Base-by-base conservation (phyloP, 2,329 filamentous ascomycete species). In the Aspergillus brasiliensis region DNA sequence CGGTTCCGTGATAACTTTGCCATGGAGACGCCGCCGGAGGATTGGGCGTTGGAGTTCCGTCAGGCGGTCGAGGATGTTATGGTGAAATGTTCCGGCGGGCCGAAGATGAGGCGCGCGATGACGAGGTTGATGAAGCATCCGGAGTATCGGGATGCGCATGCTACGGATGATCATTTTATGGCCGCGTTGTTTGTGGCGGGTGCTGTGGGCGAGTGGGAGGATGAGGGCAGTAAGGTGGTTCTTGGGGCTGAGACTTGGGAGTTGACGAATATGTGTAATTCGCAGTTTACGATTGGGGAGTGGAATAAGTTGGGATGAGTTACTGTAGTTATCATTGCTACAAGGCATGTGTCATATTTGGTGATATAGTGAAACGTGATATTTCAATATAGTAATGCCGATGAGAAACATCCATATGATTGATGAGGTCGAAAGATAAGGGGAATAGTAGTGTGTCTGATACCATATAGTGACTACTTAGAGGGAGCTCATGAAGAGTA, bases 141-240 rank as follows among this genome's bases (percentile, higher is more conserved):
- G 0, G 77, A 80, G 49, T 90, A 83, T 67, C 75, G 87, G 15
- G 87, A 89, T 65, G 88, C 88, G 0, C 88, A 90, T 74, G 87
- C 81, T 0, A 90, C 88, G 0, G 88, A 91, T 67, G 88, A 90
- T 69, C 87, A 90, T 68, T 90, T 88, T 64, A 89, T 90, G 84
- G 77, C 86, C 0, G 80, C 84, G 3, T 77, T 86, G 67, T 90
- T 90, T 73, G 82, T 87, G 0, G 84, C 86, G 0, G 88, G 88
- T 1, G 77, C 82, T 3, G 78, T 77, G 28, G 81, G 86, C 1
- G 80, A 80, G 31, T 67, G 73, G 55, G 80, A 81, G 23, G 83
- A 85, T 69, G 72, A 77, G 57, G 77, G 74, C 0, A 68, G 58
- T 0, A 54, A 60, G 28, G 68, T 59, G 0, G 58, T 73, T 11